A percentile compares a stretch with the other conserved stretches of the same genome.
Evolutionary conservation across 2,329 filamentous ascomycete species (phyloP).

Genomic region (Aspergillus latus): DNA sequence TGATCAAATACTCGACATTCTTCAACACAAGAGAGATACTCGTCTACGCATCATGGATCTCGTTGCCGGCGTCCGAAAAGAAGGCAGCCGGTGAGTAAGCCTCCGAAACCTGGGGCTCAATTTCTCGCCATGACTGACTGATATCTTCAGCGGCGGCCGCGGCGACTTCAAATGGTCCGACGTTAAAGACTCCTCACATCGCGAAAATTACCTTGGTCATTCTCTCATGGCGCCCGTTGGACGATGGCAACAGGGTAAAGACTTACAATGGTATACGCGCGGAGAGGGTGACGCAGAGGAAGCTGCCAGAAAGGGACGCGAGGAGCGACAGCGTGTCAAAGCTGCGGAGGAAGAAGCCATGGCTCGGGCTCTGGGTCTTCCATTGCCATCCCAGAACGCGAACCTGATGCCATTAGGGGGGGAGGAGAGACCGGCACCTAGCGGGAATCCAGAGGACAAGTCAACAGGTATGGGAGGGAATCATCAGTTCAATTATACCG

Average conservation of each 20-base stretch:
- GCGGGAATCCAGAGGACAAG: background rate
- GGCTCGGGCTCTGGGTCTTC: slow-evolving; percentile 76
- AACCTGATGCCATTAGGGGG: slow-evolving; percentile 61
- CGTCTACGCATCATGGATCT: slow-evolving; percentile 71
- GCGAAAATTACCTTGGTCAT: slow-evolving; percentile 89
- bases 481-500: slow-evolving; percentile 25
- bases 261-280: slow-evolving; percentile 66
- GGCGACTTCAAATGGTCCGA: slow-evolving; percentile 97
- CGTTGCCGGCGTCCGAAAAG: slow-evolving; percentile 88
- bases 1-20: background rate
- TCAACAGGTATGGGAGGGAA: slow-evolving; percentile 27
- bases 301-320: slow-evolving; percentile 57
- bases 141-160: slow-evolving; percentile 65
- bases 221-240: slow-evolving; percentile 89
- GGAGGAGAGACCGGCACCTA: background rate
- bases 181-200: slow-evolving; percentile 79
- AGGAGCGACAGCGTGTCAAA: slow-evolving; percentile 78
- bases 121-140: slow-evolving; percentile 11
- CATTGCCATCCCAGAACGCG: slow-evolving; percentile 66
- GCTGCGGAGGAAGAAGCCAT: slow-evolving; percentile 93
- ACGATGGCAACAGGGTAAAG: slow-evolving; percentile 81
- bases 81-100: slow-evolving; percentile 64
- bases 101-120: background rate
- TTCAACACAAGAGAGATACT: background rate
- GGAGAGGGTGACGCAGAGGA: slow-evolving; percentile 53